Percentiles rank a stretch among this genome's conserved stretches.
Conservation (phyloP, 2,329 filamentous ascomycete species). For the Colletotrichum paranaense region DNA sequence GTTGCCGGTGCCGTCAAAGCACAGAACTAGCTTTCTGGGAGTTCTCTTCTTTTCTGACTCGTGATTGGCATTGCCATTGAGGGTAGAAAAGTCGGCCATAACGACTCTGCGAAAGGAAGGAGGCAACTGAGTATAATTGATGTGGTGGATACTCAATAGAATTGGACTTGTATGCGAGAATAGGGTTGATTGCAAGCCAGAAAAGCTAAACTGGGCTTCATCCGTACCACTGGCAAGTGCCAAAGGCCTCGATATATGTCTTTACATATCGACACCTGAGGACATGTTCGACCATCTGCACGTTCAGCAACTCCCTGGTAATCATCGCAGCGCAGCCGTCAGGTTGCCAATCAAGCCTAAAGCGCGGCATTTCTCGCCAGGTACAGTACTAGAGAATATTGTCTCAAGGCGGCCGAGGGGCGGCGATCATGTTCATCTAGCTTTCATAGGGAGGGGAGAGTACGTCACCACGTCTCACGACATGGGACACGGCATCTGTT, state of each 20-base stretch:
- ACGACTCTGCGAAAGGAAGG: background rate
- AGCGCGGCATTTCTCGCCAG: background rate
- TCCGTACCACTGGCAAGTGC: background rate
- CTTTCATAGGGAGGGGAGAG: background rate
- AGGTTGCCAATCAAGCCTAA: background rate
- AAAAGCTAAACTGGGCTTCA: background rate
- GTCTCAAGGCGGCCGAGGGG: background rate
- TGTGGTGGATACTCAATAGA: background rate
- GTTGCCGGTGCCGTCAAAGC: conserved; percentile 62
- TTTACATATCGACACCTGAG: background rate
- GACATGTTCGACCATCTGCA: background rate
- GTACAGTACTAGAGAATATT: background rate
- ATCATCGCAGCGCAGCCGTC: background rate
- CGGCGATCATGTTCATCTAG: background rate
- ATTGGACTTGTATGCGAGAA: background rate
- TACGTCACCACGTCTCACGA: background rate
- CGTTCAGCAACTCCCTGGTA: background rate
- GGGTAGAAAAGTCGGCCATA: background rate
- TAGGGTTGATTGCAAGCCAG: background rate
- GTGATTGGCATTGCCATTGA: background rate
- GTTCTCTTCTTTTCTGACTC: background rate
- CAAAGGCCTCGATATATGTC: background rate
- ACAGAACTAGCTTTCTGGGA: conserved; percentile 56
- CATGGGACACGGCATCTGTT: background rate
- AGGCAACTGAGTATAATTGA: background rate